phyloP scores from a whole-genome alignment of 306 rosid genomes.

The Vigna reflexopilosa region DNA sequence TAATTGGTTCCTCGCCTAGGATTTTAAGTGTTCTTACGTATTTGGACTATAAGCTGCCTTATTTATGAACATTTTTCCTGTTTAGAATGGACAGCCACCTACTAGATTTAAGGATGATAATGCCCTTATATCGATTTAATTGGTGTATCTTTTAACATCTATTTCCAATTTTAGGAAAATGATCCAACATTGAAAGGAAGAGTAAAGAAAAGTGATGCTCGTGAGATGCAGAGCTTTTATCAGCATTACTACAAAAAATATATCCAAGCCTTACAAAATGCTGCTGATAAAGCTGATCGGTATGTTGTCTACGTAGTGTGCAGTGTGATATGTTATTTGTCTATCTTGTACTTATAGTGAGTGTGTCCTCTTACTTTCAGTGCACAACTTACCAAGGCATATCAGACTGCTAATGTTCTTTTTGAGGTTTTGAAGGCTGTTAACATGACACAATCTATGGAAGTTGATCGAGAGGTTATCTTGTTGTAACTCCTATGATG shows the following conservation, averaged over 20 bases:
- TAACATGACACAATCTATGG: constrained; percentile 93
- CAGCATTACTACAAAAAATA: constrained; percentile 97
- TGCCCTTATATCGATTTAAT: constrained; percentile 17
- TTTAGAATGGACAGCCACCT: background rate
- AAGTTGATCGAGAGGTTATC: constrained; percentile 93
- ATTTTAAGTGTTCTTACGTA: background rate
- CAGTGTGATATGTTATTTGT: constrained; percentile 8
- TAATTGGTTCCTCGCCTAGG: background rate
- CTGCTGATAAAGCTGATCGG: constrained; percentile 98
- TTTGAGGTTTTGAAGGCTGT: constrained; percentile 98
- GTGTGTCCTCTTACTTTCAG: constrained; percentile 50
- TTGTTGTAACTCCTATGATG: constrained; percentile 8
- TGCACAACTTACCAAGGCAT: constrained; percentile 97
- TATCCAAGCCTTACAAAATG: constrained; percentile 94
- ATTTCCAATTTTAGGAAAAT: constrained; percentile 67
- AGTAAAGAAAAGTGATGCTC: constrained; percentile 98
- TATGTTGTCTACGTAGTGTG: constrained; percentile 44
- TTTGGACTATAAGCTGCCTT: background rate
- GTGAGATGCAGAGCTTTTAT: constrained; percentile 98
- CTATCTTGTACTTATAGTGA: constrained; percentile 39
- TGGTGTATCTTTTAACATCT: constrained; percentile 26
- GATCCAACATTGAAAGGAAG: constrained; percentile 97
- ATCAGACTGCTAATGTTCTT: constrained; percentile 98
- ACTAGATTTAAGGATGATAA: constrained; percentile 11
- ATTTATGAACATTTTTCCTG: background rate